Conservation (phyloP, 2,329 filamentous ascomycete species). For the Aspergillus candidus region DNA sequence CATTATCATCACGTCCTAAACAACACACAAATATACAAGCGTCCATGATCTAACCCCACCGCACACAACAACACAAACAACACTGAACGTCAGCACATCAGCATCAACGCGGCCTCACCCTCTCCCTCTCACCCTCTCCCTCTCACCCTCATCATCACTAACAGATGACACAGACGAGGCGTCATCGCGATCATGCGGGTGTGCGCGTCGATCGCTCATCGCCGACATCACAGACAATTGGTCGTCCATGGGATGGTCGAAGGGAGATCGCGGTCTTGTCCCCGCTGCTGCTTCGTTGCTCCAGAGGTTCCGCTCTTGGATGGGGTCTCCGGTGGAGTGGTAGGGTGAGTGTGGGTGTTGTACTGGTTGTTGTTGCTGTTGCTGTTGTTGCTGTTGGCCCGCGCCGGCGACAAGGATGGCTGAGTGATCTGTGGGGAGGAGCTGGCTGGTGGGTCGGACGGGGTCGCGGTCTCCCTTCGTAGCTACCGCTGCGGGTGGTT, state of each 20-base stretch:
- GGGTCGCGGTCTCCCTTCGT: neutral
- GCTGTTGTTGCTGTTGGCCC: too few relatives aligned
- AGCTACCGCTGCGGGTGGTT: neutral
- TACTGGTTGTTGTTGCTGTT: too few relatives aligned
- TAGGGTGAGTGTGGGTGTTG: neutral
- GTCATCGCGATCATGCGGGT: constrained; percentile 21
- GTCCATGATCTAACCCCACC: neutral
- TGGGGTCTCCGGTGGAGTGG: neutral
- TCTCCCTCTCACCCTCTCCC: constrained; percentile 1
- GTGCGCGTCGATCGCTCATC: constrained; percentile 6
- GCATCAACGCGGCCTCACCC: constrained; percentile 1
- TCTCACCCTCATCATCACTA: constrained; percentile 14
- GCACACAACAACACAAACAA: neutral
- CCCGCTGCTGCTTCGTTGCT: constrained; percentile 3
- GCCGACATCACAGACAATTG: constrained; percentile 23
- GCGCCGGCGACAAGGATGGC: too few relatives aligned
- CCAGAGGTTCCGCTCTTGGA: neutral
- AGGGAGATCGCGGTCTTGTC: constrained; percentile 17
- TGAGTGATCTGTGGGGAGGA: neutral
- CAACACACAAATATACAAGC: neutral
- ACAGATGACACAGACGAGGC: constrained; percentile 30
- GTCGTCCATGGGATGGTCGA: constrained; percentile 20
- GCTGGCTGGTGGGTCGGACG: constrained; percentile 6
- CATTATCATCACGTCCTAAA: too few relatives aligned
- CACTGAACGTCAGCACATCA: neutral